phyloP scores from a whole-genome alignment of 805 yeast genomes.

The Blastobotrys mokoenaii region DNA sequence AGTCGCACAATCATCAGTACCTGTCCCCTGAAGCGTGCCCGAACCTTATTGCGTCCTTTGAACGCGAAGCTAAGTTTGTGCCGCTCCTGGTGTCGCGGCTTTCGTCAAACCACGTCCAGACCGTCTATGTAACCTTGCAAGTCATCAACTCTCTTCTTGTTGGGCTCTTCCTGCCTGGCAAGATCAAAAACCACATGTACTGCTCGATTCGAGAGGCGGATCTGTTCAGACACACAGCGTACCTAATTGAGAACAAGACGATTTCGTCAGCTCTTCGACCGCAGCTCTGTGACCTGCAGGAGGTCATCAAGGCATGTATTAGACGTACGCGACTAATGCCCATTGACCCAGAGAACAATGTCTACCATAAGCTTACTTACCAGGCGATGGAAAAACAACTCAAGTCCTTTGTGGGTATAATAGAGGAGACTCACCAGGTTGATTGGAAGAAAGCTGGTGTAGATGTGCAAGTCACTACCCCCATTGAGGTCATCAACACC shows the following conservation, averaged over 20 bases:
- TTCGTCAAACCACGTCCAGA: slow-evolving; percentile 9
- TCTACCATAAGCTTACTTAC: slow-evolving; percentile 8
- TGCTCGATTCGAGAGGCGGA: slow-evolving; percentile 17
- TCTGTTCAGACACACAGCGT: slow-evolving; percentile 15
- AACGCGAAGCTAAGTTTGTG: slow-evolving; percentile 10
- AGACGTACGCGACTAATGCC: slow-evolving; percentile 9
- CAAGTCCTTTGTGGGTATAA: slow-evolving; percentile 14
- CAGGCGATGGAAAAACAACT: slow-evolving; percentile 10
- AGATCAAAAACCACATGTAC: slow-evolving; percentile 12
- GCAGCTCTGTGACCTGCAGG: slow-evolving; percentile 19
- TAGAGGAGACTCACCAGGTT: slow-evolving; percentile 8
- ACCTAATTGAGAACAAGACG: slow-evolving; percentile 15
- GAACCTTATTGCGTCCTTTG: slow-evolving; percentile 6
- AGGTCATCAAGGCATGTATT: slow-evolving; percentile 17
- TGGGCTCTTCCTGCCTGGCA: slow-evolving; percentile 12
- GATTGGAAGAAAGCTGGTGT: slow-evolving; percentile 20
- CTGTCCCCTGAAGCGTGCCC: slow-evolving; percentile 4
- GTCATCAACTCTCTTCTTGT: slow-evolving; percentile 13
- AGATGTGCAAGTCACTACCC: slow-evolving; percentile 6
- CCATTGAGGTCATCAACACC: slow-evolving; percentile 11
- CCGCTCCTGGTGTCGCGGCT: slow-evolving; percentile 12
- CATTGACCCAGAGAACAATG: slow-evolving; percentile 9
- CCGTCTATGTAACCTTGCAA: slow-evolving; percentile 14
- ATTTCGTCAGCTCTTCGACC: slow-evolving; percentile 16
- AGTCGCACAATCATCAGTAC: slow-evolving; percentile 7